A percentile compares a stretch with the other conserved stretches of the same genome.
Evolutionary conservation across 1,139 yeast genomes (phyloP).

Genomic region (Saccharomyces hybrid): DNA sequence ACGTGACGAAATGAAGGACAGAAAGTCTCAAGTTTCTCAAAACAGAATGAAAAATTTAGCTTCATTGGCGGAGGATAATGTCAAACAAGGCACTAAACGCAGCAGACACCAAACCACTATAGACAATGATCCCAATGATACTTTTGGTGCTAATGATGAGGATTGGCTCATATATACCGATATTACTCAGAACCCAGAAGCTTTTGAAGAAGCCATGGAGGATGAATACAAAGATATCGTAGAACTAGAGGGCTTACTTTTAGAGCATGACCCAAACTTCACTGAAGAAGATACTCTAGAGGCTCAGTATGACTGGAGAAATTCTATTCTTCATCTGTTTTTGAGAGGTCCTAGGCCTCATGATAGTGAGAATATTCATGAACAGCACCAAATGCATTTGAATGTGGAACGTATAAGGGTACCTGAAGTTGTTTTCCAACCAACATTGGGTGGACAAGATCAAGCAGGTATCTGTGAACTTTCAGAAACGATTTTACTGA

Average conservation of each 20-base stretch:
- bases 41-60: slow-evolving; percentile 89
- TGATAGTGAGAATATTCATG: slow-evolving; percentile 55
- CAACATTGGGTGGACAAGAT: slow-evolving; percentile 91
- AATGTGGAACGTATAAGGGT: slow-evolving; percentile 87
- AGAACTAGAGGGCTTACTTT: slow-evolving; percentile 62
- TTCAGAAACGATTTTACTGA: slow-evolving; percentile 56
- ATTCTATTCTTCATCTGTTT: slow-evolving; percentile 71
- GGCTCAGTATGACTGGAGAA: slow-evolving; percentile 78
- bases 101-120: slow-evolving; percentile 57
- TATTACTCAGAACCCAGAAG: slow-evolving; percentile 62
- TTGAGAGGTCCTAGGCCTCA: slow-evolving; percentile 80
- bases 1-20: slow-evolving; percentile 71
- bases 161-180: slow-evolving; percentile 93
- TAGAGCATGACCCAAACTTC: slow-evolving; percentile 77
- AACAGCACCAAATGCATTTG: slow-evolving; percentile 81
- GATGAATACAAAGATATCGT: slow-evolving; percentile 56
- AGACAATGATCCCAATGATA: slow-evolving; percentile 88
- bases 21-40: slow-evolving; percentile 89
- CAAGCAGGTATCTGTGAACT: slow-evolving; percentile 87
- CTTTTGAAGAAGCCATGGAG: slow-evolving; percentile 59
- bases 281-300: slow-evolving; percentile 79
- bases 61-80: slow-evolving; percentile 70
- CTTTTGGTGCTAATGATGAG: slow-evolving; percentile 91
- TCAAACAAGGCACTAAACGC: slow-evolving; percentile 36
- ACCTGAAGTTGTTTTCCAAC: slow-evolving; percentile 88